Base-by-base conservation (phyloP, 78 protist genomes). In the Dictyostelium citrinum region DNA sequence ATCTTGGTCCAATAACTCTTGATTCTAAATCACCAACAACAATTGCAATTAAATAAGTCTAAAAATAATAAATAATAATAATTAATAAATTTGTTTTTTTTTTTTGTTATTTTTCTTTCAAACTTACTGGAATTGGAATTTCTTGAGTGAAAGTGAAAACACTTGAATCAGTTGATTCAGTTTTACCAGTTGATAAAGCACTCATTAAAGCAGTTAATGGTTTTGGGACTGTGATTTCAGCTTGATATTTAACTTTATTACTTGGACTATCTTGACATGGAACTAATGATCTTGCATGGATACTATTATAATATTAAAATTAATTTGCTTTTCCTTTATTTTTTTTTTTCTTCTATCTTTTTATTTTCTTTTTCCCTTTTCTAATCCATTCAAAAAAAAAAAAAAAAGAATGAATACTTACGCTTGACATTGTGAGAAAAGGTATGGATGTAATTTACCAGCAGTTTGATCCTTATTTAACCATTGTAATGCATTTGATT, bases 251-350 rank as follows among this genome's bases (percentile, higher is more conserved):
- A 41, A 68, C 55, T 76, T 97, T 97, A 49, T 83, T 82, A 5
- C 75, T 67, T 58, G 98, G 98, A 11, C 97, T 78, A 83, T 97
- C 98, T 74, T 97, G 97, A 72, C 96, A 95, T 45, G 97, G 97
- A 7, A 97, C 84, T 58, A 97, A 35, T 27, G 95, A 83, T 17
- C 98, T 91, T 7, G 98, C 98, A 85, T 97, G 98, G 61, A 97
- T 95, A 45, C 90, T 83, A 35, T 82, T 67, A 39, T 39, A 64
- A 33, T 77, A 64, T 39, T 60, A 78, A 11, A 11, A 64, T 64
- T 78, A 78, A 7, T 49, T 27, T 8, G 17, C 24, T 46, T n/a
- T 46, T 27, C n/a, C 24, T 55, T 55, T 20, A 5, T 16, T 49
- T 16, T 49, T 49, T 49, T 49, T 49, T 49, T 49, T 49, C 16